Evolutionary conservation across 2,329 filamentous ascomycete genomes (phyloP).

Genomic region (Immersiporthe knoxdaviesiana): DNA sequence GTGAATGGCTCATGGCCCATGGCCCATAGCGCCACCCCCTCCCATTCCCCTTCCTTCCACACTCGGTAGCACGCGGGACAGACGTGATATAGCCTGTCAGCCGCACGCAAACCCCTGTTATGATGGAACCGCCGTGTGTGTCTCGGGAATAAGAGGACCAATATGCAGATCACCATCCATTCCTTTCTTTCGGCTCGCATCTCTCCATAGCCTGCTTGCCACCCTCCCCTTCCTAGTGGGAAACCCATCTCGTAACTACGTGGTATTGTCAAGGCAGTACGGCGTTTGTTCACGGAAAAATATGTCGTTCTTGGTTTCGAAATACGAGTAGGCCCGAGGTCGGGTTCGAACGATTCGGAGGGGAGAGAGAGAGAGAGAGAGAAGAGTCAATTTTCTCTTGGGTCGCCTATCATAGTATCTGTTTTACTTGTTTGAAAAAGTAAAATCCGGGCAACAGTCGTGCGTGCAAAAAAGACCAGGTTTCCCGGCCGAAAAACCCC

Average conservation of each 20-base stretch:
- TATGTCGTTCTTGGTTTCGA: constrained; percentile 1
- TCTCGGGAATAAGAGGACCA: not conserved
- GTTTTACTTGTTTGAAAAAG: no score
- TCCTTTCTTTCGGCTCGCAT: not conserved
- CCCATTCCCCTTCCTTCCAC: no score
- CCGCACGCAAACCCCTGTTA: not conserved
- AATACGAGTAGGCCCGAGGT: not conserved
- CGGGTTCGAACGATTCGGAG: not conserved
- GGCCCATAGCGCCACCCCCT: no score
- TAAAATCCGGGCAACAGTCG: no score
- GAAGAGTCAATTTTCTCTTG: not conserved
- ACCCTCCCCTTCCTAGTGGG: no score
- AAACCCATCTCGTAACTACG: no score
- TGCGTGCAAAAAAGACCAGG: not conserved
- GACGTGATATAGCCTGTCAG: not conserved
- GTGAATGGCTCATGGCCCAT: not conserved
- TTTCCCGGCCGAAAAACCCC: constrained; percentile 4
- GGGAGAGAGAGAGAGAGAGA: not conserved
- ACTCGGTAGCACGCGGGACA: no score
- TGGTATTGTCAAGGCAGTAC: no score
- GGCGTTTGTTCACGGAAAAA: not conserved
- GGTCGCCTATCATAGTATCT: not conserved
- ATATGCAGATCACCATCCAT: not conserved
- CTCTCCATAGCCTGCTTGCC: not conserved
- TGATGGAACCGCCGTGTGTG: not conserved